These are phyloP conservation scores for Quercus alba DNA, from an alignment of 306 rosid species.

Conservation along the genomic window DNA sequence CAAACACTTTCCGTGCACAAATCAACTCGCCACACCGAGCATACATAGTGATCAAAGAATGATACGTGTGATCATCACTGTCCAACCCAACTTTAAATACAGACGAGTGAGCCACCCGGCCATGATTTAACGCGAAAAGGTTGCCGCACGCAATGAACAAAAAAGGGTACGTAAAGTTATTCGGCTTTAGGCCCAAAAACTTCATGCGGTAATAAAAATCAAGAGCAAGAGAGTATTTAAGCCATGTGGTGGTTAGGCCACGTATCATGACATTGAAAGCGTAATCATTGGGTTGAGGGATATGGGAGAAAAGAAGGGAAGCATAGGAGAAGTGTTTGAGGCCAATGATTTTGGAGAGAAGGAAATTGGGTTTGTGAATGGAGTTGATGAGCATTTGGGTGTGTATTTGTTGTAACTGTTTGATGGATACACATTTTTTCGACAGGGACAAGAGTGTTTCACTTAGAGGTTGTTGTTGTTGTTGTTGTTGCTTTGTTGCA, in stretches of 20 bases:
- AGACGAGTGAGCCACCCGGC: slow-evolving; percentile 45
- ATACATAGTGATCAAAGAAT: slow-evolving; percentile 72
- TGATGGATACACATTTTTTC: slow-evolving; percentile 46
- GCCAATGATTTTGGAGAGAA: slow-evolving; percentile 56
- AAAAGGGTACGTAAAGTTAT: slow-evolving; percentile 79
- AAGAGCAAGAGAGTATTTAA: slow-evolving; percentile 46
- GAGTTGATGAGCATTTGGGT: slow-evolving; percentile 66
- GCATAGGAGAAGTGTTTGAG: slow-evolving; percentile 59
- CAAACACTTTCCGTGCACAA: slow-evolving; percentile 71
- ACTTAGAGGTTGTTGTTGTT: neutral
- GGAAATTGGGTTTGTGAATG: slow-evolving; percentile 56
- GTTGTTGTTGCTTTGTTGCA: neutral
- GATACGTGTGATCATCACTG: slow-evolving; percentile 50
- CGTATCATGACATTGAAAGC: slow-evolving; percentile 90
- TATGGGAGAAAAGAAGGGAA: slow-evolving; percentile 44
- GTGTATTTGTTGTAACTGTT: slow-evolving; percentile 54
- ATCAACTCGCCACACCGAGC: slow-evolving; percentile 44
- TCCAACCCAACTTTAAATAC: slow-evolving; percentile 53
- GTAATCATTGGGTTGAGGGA: slow-evolving; percentile 58
- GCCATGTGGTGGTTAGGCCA: slow-evolving; percentile 79
- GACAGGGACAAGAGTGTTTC: slow-evolving; percentile 35
- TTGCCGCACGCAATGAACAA: slow-evolving; percentile 73
- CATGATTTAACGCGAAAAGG: slow-evolving; percentile 35
- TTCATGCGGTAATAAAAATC: slow-evolving; percentile 55
- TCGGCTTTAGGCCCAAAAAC: slow-evolving; percentile 32